phyloP scores from a whole-genome alignment of 2,329 filamentous ascomycete genomes.

The Cladophialophora yegresii region DNA sequence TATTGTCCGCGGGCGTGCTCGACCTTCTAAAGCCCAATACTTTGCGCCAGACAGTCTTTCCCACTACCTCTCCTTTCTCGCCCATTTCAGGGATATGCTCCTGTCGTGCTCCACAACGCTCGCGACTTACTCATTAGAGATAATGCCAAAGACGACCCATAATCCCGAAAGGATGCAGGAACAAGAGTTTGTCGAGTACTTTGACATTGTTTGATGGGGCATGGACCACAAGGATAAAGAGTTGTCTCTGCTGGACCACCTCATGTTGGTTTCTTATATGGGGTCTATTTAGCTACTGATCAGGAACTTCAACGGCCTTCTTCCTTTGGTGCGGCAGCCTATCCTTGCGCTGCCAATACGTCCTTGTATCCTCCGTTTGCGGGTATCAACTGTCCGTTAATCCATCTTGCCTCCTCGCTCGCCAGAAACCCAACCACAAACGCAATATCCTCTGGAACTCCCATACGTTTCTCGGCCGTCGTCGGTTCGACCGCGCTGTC shows the following conservation, averaged over 20 bases:
- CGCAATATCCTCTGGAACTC: slow-evolving; percentile 51
- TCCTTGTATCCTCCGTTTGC: slow-evolving; percentile 39
- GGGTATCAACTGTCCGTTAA: slow-evolving; percentile 49
- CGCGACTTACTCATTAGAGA: slow-evolving; percentile 7
- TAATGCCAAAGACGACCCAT: not conserved
- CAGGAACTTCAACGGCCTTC: not conserved
- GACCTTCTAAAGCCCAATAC: not conserved
- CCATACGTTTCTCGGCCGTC: slow-evolving; percentile 42
- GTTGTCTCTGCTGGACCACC: not conserved
- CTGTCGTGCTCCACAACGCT: slow-evolving; percentile 6
- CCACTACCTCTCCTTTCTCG: not conserved
- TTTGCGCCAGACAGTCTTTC: not conserved
- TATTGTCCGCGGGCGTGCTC: not conserved
- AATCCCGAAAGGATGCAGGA: not conserved
- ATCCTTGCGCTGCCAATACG: slow-evolving; percentile 21
- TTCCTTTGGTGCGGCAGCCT: slow-evolving; percentile 21
- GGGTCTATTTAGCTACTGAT: not conserved
- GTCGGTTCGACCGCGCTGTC: slow-evolving; percentile 48
- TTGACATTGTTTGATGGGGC: not conserved
- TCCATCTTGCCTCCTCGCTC: slow-evolving; percentile 51
- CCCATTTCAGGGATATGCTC: not conserved
- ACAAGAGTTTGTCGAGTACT: not conserved
- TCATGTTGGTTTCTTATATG: not conserved
- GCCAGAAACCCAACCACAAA: slow-evolving; percentile 52
- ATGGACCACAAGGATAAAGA: not conserved